Evolutionary conservation across 2,329 filamentous ascomycete species (phyloP).

Genomic region (Fusarium armeniacum): DNA sequence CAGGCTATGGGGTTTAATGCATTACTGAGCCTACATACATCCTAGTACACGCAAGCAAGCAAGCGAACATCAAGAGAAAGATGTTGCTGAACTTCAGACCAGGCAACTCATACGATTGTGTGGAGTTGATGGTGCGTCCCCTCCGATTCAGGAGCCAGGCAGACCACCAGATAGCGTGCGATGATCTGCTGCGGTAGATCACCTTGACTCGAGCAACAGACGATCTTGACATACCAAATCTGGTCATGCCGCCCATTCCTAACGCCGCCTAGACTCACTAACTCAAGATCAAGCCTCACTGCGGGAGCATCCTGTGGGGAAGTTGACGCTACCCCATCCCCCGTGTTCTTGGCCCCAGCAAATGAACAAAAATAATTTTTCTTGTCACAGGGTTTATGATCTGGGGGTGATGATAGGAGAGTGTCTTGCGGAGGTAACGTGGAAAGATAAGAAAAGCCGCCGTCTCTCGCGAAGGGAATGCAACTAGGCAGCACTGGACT

Average conservation of each 20-base stretch:
- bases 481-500: slow-evolving; percentile 13
- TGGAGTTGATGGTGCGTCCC: slow-evolving; percentile 19
- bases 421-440: slow-evolving; percentile 8
- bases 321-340: slow-evolving; percentile 49
- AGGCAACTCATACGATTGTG: slow-evolving; percentile 12
- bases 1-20: background rate
- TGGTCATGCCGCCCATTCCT: slow-evolving; percentile 21
- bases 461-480: slow-evolving; percentile 16
- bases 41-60: background rate
- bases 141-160: slow-evolving; percentile 32
- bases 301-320: slow-evolving; percentile 47
- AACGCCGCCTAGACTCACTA: slow-evolving; percentile 9
- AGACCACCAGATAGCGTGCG: slow-evolving; percentile 18
- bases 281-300: slow-evolving; percentile 24
- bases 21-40: background rate
- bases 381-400: slow-evolving; percentile 43
- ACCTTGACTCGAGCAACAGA: slow-evolving; percentile 40
- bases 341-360: slow-evolving; percentile 41
- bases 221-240: slow-evolving; percentile 29
- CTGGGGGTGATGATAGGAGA: slow-evolving; percentile 47
- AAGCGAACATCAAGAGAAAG: background rate
- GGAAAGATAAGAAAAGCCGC: slow-evolving; percentile 42
- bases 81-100: slow-evolving; percentile 3
- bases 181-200: slow-evolving; percentile 35
- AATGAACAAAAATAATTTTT: slow-evolving; percentile 42